Base-by-base conservation (phyloP, 345 rosid genomes). In the Firmiana major region DNA sequence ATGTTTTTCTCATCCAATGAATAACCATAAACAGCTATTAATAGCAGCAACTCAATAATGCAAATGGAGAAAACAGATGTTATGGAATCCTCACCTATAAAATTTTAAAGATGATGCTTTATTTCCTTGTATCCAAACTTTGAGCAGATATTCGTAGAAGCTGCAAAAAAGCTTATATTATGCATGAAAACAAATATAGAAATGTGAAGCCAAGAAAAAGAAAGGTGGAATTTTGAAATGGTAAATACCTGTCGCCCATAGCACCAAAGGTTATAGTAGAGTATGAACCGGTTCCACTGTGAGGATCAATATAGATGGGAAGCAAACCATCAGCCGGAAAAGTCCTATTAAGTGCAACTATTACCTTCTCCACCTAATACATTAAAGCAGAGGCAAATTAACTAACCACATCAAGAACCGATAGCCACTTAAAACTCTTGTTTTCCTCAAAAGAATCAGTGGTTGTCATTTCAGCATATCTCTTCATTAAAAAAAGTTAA, bases 71-170 rank as follows among this genome's bases (percentile, higher is more conserved):
- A n/a, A 42, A 9, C 60, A 26, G 8, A 51, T 43, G 51, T 28
- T n/a, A 49, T 51, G 9, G 74, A 51, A 31, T 75, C 36, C 80
- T 83, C 75, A 97, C 99, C 99, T 90, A 71, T 94, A 97, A 48
- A 48, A 83, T 80, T 82, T 89, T 75, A 97, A 92, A 42, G 86
- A 84, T 73, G 90, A 82, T n/a, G 98, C 94, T 88, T 84, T 91
- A 85, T 91, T 94, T 76, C 99, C 99, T 79, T 94, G 97, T 73
- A 94, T 84, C 99, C 99, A 97, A 76, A 88, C 98, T 83, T 94
- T 97, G 81, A 97, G 99, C 86, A 97, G 83, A 83, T 97, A 97
- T 75, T 97, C 99, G 71, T 97, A 97, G 78, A 97, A 97, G 88
- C 99, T 97, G 89, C 83, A 81, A 71, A 9, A 17, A 49, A 49